These are phyloP conservation scores for Colletotrichum incanum DNA, from an alignment of 2,329 filamentous ascomycete genomes.

Conservation along the genomic window DNA sequence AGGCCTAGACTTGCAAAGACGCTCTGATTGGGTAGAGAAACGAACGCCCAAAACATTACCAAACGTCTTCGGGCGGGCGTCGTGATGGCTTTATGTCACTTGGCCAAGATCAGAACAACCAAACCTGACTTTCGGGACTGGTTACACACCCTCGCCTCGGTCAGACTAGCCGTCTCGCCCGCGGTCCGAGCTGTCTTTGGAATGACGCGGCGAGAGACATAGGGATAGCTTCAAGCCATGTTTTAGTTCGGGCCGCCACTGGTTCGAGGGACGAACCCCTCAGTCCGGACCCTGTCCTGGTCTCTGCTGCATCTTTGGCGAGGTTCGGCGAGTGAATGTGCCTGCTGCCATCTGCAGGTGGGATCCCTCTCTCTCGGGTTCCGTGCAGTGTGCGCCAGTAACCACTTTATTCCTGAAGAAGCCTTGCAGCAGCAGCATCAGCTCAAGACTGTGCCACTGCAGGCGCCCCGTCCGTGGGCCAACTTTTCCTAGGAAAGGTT, in stretches of 20 bases:
- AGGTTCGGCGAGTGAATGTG: conserved; percentile 8
- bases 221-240: conserved; percentile 39
- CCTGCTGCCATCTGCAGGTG: conserved; percentile 29
- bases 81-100: conserved; percentile 39
- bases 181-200: conserved; percentile 28
- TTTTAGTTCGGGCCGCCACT: conserved; percentile 42
- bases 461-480: conserved; percentile 28
- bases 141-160: conserved; percentile 4
- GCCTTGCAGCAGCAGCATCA: conserved; percentile 25
- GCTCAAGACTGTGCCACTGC: conserved; percentile 28
- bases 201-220: conserved; percentile 25
- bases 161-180: conserved; percentile 20
- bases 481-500: not conserved
- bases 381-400: not conserved
- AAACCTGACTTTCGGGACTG: conserved; percentile 25
- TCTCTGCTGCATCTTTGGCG: conserved; percentile 9
- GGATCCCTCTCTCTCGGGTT: conserved; percentile 12
- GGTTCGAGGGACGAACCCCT: conserved; percentile 22
- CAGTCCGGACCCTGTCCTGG: conserved; percentile 10
- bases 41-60: conserved; percentile 34
- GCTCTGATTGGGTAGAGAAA: conserved; percentile 22
- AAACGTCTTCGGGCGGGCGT: conserved; percentile 33
- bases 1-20: not conserved
- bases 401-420: conserved; percentile 1
- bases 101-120: conserved; percentile 27